A percentile compares a stretch with the other conserved stretches of the same genome.
Evolutionary conservation across 176 grass and related monocot species (phyloP).

Genomic region (maize (Zea mays)): Zm-B73-REFERENCE-NAM-5.0 NC_050104.1:136999501-137000000

Average conservation of each 20-base stretch:
- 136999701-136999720: neutral
- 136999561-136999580: conserved; percentile 18
- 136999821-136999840: conserved; percentile 55
- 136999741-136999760: conserved; percentile 73
- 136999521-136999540: neutral
- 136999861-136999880: neutral
- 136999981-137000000: neutral
- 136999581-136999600: conserved; percentile 68
- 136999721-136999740: conserved; percentile 55
- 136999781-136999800: conserved; percentile 87
- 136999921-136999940: conserved; percentile 8
- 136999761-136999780: conserved; percentile 68
- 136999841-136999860: conserved; percentile 25
- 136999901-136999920: neutral
- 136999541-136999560: conserved; percentile 10
- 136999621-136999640: conserved; percentile 82
- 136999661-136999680: conserved; percentile 42
- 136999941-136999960: conserved; percentile 23
- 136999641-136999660: conserved; percentile 71
- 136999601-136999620: conserved; percentile 66
- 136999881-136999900: conserved; percentile 2
- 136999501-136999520: neutral
- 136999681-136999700: conserved; percentile 29
- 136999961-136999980: neutral
- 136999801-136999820: conserved; percentile 72